Percentiles rank a stretch among this genome's conserved stretches.
Conservation (phyloP, 78 protist species). For the Dictyostelium intermedium region DNA sequence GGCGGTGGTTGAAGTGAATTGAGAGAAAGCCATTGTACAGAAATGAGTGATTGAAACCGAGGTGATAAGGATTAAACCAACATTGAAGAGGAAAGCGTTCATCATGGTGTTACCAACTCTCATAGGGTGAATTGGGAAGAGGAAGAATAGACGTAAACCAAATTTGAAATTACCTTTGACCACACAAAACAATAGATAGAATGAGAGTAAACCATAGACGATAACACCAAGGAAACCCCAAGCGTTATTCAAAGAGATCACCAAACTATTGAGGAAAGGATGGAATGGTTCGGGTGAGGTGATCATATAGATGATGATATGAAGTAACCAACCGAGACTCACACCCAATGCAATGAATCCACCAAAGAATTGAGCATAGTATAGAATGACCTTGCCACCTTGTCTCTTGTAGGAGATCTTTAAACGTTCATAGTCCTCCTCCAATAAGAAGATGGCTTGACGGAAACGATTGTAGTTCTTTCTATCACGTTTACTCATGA, state of each 20-base stretch:
- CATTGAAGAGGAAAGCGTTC: conserved; percentile 96
- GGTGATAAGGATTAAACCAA: conserved; percentile 85
- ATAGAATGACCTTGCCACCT: conserved; percentile 81
- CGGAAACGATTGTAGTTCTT: conserved; percentile 80
- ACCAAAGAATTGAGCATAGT: conserved; percentile 24
- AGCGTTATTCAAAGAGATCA: conserved; percentile 79
- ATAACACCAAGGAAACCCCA: conserved; percentile 90
- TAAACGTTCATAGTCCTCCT: conserved; percentile 84
- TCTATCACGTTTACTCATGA: conserved; percentile 51
- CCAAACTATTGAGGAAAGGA: conserved; percentile 86
- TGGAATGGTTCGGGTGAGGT: conserved; percentile 63
- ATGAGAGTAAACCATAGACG: conserved; percentile 87
- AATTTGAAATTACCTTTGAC: conserved; percentile 92
- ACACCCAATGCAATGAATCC: conserved; percentile 79
- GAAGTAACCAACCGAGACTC: conserved; percentile 88
- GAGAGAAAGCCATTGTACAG: conserved; percentile 86
- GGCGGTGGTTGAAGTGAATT: conserved; percentile 84
- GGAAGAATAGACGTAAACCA: conserved; percentile 88
- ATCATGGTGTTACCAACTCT: conserved; percentile 88
- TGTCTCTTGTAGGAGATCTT: conserved; percentile 81
- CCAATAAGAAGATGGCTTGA: conserved; percentile 81
- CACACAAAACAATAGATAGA: conserved; percentile 85
- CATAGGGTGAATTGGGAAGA: conserved; percentile 94
- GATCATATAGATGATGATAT: conserved; percentile 84
- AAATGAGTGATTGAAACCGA: conserved; percentile 91